phyloP scores from a whole-genome alignment of 306 rosid species.

The Sicyos edulis region DNA sequence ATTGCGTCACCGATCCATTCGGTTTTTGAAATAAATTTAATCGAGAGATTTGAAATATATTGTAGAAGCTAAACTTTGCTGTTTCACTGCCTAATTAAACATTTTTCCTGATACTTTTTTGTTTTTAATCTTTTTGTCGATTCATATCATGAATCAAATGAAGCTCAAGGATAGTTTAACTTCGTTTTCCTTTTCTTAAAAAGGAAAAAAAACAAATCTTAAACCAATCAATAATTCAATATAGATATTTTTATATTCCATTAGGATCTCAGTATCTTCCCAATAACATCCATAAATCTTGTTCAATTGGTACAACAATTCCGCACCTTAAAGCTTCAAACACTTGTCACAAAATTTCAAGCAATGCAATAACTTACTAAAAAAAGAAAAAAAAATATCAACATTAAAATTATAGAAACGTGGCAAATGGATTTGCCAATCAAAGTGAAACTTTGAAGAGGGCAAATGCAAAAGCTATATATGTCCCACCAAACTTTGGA shows the following conservation, averaged over 20 bases:
- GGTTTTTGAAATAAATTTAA: no score
- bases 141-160: no score
- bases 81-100: no score
- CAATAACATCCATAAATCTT: neutral
- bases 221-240: neutral
- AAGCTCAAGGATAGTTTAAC: no score
- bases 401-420: slow-evolving; percentile 4
- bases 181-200: neutral
- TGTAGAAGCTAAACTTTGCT: no score
- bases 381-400: neutral
- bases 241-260: slow-evolving; percentile 6
- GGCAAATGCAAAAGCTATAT: neutral
- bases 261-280: neutral
- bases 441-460: neutral
- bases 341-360: neutral
- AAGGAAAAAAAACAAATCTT: neutral
- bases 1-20: no score
- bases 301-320: neutral
- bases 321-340: neutral
- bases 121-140: no score
- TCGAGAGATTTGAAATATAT: no score
- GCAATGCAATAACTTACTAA: neutral
- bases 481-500: neutral
- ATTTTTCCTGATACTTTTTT: no score
- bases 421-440: slow-evolving; percentile 13